Evolutionary conservation across 2,329 filamentous ascomycete species (phyloP).

Genomic region (Fusarium zealandicum): DNA sequence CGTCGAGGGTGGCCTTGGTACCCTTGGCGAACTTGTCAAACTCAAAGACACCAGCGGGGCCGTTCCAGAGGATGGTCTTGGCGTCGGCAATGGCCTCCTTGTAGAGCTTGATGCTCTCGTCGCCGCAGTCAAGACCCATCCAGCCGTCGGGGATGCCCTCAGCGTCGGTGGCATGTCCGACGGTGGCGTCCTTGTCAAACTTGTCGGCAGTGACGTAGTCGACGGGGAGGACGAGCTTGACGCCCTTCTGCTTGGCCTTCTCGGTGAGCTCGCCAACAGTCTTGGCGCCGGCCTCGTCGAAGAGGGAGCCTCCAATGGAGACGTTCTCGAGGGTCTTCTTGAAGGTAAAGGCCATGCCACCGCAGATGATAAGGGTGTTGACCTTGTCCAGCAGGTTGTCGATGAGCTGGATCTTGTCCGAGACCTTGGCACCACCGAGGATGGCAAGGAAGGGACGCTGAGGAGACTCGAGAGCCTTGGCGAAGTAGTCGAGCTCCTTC

Average conservation of each 20-base stretch:
- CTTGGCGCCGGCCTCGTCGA: slow-evolving; percentile 93
- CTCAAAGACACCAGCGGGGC: slow-evolving; percentile 96
- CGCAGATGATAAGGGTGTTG: slow-evolving; percentile 94
- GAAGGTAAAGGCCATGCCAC: slow-evolving; percentile 99
- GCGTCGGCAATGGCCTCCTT: slow-evolving; percentile 85
- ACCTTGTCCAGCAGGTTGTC: slow-evolving; percentile 99
- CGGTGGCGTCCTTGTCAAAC: slow-evolving; percentile 84
- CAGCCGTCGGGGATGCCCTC: slow-evolving; percentile 94
- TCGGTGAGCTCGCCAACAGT: slow-evolving; percentile 86
- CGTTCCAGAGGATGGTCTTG: slow-evolving; percentile 99
- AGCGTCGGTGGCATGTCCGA: slow-evolving; percentile 81
- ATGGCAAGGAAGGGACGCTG: slow-evolving; percentile 98
- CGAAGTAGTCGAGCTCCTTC: slow-evolving; percentile 99
- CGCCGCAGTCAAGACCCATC: slow-evolving; percentile 96
- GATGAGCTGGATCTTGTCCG: slow-evolving; percentile 99
- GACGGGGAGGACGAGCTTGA: slow-evolving; percentile 91
- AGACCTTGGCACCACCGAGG: slow-evolving; percentile 96
- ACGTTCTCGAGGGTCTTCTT: slow-evolving; percentile 97
- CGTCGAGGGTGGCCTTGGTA: slow-evolving; percentile 91
- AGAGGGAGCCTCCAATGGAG: slow-evolving; percentile 88
- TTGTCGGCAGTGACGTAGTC: slow-evolving; percentile 98
- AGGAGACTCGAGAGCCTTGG: slow-evolving; percentile 91
- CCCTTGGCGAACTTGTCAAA: slow-evolving; percentile 92
- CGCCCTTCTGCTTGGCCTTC: slow-evolving; percentile 96
- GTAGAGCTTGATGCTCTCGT: slow-evolving; percentile 88